These are phyloP conservation scores for Bathelium albidoporum DNA, from an alignment of 495 filamentous ascomycete genomes.

Conservation along the genomic window DNA sequence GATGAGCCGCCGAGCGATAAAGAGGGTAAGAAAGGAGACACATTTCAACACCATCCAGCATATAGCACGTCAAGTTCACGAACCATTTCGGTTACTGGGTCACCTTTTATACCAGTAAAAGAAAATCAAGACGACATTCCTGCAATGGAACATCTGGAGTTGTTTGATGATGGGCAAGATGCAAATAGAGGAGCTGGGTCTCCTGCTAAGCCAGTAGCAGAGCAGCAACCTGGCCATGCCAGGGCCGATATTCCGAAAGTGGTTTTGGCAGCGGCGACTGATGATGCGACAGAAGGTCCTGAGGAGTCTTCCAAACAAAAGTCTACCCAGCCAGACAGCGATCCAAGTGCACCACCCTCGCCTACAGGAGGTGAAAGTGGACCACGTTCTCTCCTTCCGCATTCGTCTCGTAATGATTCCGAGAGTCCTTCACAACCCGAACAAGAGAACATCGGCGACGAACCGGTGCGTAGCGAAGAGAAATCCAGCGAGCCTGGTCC, in stretches of 20 bases:
- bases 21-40: constrained; percentile 1
- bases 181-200: background rate
- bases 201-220: background rate
- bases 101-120: background rate
- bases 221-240: background rate
- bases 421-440: background rate
- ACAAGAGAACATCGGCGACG: background rate
- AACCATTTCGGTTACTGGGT: background rate
- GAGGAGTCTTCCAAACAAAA: background rate
- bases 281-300: background rate
- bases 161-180: background rate
- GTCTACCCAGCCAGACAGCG: background rate
- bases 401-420: background rate
- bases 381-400: background rate
- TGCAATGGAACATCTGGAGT: background rate
- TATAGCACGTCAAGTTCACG: background rate
- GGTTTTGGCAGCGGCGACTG: background rate
- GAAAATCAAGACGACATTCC: background rate
- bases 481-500: background rate
- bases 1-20: background rate
- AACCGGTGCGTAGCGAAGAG: background rate
- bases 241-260: background rate
- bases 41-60: background rate
- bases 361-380: background rate
- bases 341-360: background rate